Percentiles rank a stretch among this genome's conserved stretches.
Conservation (phyloP, 2,329 filamentous ascomycete species). For the Rhynchosporium graminicola region DNA sequence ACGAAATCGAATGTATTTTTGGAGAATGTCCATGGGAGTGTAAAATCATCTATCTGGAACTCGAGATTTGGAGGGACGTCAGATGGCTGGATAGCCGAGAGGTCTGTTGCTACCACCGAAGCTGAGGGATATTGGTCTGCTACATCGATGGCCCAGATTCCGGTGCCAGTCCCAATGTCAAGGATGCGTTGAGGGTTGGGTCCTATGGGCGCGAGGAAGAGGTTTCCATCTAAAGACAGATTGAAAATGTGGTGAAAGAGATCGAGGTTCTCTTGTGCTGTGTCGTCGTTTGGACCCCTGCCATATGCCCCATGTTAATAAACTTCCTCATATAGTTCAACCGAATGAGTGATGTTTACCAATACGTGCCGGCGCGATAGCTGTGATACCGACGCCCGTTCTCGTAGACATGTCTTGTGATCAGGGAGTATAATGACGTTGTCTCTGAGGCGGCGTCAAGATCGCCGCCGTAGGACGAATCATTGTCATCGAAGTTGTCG, state of each 20-base stretch:
- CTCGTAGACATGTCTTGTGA: slow-evolving; percentile 37
- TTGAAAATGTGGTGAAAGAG: slow-evolving; percentile 28
- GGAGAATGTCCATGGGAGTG: slow-evolving; percentile 50
- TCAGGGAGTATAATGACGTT: slow-evolving; percentile 23
- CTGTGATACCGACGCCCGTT: slow-evolving; percentile 51
- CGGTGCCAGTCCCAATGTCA: slow-evolving; percentile 26
- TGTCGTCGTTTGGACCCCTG: slow-evolving; percentile 27
- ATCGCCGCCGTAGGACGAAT: slow-evolving; percentile 19
- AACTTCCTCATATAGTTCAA: not conserved
- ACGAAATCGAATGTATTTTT: slow-evolving; percentile 51
- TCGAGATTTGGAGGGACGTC: slow-evolving; percentile 51
- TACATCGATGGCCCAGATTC: slow-evolving; percentile 27
- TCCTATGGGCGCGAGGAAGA: slow-evolving; percentile 31
- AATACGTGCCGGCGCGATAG: slow-evolving; percentile 44
- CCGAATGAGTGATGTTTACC: not conserved
- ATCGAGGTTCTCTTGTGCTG: slow-evolving; percentile 27
- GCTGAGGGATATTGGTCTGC: slow-evolving; percentile 34
- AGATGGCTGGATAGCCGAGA: slow-evolving; percentile 35
- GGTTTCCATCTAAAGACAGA: slow-evolving; percentile 24
- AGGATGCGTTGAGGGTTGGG: slow-evolving; percentile 27
- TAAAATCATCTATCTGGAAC: slow-evolving; percentile 54
- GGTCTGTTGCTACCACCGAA: slow-evolving; percentile 34
- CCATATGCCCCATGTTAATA: not conserved
- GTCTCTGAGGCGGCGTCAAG: slow-evolving; percentile 20
- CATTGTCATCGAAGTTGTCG: slow-evolving; percentile 15